A percentile compares a stretch with the other conserved stretches of the same genome.
Conservation (phyloP, 352 stramenopile species). For the Pythium insidiosum region DNA sequence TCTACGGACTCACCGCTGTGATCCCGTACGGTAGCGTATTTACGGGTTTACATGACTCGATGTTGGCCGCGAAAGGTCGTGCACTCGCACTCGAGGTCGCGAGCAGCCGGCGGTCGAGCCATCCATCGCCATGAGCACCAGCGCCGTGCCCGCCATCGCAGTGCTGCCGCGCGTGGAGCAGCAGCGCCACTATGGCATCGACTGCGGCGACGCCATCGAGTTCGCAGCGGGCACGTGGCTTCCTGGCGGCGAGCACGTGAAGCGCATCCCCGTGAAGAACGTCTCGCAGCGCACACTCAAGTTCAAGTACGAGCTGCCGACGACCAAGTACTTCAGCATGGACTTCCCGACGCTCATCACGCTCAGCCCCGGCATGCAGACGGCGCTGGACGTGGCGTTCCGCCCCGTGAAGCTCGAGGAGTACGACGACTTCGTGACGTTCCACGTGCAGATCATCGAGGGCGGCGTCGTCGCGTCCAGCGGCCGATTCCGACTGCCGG, state of each 20-base stretch:
- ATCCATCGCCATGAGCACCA: too few species aligned
- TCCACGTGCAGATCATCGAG: conserved; percentile 83
- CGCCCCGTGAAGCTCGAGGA: conserved; percentile 83
- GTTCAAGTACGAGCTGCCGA: conserved; percentile 91
- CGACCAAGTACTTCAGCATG: conserved; percentile 92
- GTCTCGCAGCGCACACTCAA: conserved; percentile 79
- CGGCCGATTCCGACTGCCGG: conserved; percentile 81
- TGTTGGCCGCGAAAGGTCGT: too few species aligned
- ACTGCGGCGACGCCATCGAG: conserved; percentile 81
- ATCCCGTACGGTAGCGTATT: too few species aligned
- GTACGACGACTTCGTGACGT: conserved; percentile 90
- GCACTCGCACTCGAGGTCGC: too few species aligned
- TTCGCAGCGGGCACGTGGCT: conserved; percentile 86
- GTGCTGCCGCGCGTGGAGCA: conserved; percentile 71
- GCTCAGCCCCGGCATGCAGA: conserved; percentile 84
- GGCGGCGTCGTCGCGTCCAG: conserved; percentile 53
- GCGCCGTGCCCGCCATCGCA: conserved; percentile 17
- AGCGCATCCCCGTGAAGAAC: conserved; percentile 89
- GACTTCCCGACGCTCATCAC: conserved; percentile 87
- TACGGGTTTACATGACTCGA: too few species aligned
- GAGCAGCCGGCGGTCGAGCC: too few species aligned
- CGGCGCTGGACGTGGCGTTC: conserved; percentile 86
- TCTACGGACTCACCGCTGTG: too few species aligned
- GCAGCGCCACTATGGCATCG: conserved; percentile 61
- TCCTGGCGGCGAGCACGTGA: conserved; percentile 88